Conservation (phyloP, 805 yeast species). For the Tetrapisispora pingtungensis region DNA sequence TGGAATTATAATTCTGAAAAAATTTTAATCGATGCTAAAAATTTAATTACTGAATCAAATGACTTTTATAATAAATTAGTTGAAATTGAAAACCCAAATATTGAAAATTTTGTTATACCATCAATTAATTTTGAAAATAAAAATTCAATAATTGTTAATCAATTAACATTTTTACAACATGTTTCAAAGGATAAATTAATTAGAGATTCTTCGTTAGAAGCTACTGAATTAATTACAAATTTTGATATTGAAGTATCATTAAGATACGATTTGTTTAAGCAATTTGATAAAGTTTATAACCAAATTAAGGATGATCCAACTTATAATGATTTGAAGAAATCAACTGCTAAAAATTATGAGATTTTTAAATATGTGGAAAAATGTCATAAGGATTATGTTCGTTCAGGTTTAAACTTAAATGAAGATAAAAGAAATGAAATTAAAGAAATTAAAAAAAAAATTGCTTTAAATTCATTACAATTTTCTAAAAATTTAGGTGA, state of each 20-base stretch:
- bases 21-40: slow-evolving; percentile 35
- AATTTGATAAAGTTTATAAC: slow-evolving; percentile 44
- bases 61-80: slow-evolving; percentile 47
- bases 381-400: slow-evolving; percentile 43
- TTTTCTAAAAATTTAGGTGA: slow-evolving; percentile 62
- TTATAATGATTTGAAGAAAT: slow-evolving; percentile 3
- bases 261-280: slow-evolving; percentile 56
- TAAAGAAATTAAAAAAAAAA: slow-evolving; percentile 46
- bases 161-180: slow-evolving; percentile 59
- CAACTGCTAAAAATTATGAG: slow-evolving; percentile 35
- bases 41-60: slow-evolving; percentile 35
- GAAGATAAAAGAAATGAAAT: slow-evolving; percentile 45
- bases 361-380: slow-evolving; percentile 49
- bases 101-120: slow-evolving; percentile 48
- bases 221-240: slow-evolving; percentile 48
- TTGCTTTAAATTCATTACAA: slow-evolving; percentile 46
- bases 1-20: slow-evolving; percentile 55
- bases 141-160: slow-evolving; percentile 36
- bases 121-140: slow-evolving; percentile 43
- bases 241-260: slow-evolving; percentile 52
- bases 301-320: slow-evolving; percentile 24
- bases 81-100: slow-evolving; percentile 37
- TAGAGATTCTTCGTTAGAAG: slow-evolving; percentile 60
- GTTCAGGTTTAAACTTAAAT: slow-evolving; percentile 61
- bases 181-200: slow-evolving; percentile 56